Evolutionary conservation across 2,329 filamentous ascomycete genomes (phyloP).

Genomic region (Claviceps pazoutovae): DNA sequence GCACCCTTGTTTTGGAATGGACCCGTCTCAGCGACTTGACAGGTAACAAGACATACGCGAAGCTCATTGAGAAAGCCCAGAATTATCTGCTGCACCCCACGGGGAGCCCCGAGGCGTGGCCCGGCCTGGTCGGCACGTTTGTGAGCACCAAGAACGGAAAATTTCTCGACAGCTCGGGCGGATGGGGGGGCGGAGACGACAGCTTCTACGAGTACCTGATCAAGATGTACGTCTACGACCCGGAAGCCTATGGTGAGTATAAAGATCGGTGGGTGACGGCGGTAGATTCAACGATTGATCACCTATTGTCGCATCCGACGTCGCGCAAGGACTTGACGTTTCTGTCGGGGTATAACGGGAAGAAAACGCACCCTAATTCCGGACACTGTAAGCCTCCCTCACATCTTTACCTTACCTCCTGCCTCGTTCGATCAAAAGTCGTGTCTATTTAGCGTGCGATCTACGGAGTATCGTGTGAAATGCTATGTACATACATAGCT

Average conservation of each 20-base stretch:
- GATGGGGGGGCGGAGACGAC: constrained; percentile 66
- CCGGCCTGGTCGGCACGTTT: constrained; percentile 57
- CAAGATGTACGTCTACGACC: constrained; percentile 80
- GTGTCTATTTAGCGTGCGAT: not conserved
- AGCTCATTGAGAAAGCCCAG: constrained; percentile 53
- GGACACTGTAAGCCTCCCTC: constrained; percentile 31
- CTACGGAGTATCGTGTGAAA: no score
- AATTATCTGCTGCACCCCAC: constrained; percentile 52
- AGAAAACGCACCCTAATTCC: constrained; percentile 28
- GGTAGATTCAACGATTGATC: constrained; percentile 58
- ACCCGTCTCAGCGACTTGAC: constrained; percentile 65
- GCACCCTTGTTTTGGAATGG: constrained; percentile 75
- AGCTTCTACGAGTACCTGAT: constrained; percentile 84
- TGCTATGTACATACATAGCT: constrained; percentile 20
- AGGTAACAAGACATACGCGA: constrained; percentile 50
- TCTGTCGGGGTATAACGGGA: constrained; percentile 41
- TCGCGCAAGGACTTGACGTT: constrained; percentile 60
- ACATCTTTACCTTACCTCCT: no score
- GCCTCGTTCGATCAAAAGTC: not conserved
- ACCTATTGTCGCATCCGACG: constrained; percentile 55
- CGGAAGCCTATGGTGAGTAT: constrained; percentile 46
- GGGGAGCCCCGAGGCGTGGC: constrained; percentile 52
- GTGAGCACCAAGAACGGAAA: constrained; percentile 51
- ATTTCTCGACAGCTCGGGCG: constrained; percentile 54
- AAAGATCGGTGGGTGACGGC: constrained; percentile 63